Conservation (phyloP, 2,329 filamentous ascomycete genomes). For the Thelonectria blattea region DNA sequence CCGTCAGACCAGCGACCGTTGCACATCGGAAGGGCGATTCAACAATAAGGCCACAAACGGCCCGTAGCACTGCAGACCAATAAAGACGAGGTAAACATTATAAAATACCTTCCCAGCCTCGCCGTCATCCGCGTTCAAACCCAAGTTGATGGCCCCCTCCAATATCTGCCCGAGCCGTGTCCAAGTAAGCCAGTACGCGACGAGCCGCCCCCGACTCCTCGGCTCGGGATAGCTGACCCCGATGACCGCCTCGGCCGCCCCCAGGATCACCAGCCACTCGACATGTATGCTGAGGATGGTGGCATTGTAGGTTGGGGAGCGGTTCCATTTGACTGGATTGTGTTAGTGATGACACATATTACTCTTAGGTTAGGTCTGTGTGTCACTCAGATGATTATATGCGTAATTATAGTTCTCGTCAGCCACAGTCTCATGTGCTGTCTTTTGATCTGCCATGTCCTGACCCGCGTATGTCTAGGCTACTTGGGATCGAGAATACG, state of each 20-base stretch:
- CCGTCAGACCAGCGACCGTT: constrained; percentile 70
- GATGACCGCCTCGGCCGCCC: constrained; percentile 44
- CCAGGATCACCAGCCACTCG: constrained; percentile 52
- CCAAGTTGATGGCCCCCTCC: constrained; percentile 71
- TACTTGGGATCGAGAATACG: not conserved
- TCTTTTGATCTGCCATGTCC: constrained; percentile 8
- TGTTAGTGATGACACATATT: not conserved
- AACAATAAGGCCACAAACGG: constrained; percentile 66
- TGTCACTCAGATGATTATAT: not conserved
- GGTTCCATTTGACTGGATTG: constrained; percentile 34
- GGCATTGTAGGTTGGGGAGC: constrained; percentile 37
- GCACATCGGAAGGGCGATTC: constrained; percentile 62
- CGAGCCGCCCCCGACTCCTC: constrained; percentile 62
- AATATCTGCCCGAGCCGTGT: constrained; percentile 59
- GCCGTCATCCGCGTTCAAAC: constrained; percentile 61
- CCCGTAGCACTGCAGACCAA: constrained; percentile 66
- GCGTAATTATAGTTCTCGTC: constrained; percentile 3
- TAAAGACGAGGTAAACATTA: constrained; percentile 69
- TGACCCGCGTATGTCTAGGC: not conserved
- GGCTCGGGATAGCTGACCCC: constrained; percentile 69
- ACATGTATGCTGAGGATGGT: constrained; percentile 40
- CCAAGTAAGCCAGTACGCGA: constrained; percentile 68
- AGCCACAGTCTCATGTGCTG: not conserved
- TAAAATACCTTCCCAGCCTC: constrained; percentile 68
- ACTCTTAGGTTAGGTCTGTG: not conserved